These are phyloP conservation scores for Triangularia setosa DNA, from an alignment of 2,329 filamentous ascomycete genomes.

Conservation along the genomic window DNA sequence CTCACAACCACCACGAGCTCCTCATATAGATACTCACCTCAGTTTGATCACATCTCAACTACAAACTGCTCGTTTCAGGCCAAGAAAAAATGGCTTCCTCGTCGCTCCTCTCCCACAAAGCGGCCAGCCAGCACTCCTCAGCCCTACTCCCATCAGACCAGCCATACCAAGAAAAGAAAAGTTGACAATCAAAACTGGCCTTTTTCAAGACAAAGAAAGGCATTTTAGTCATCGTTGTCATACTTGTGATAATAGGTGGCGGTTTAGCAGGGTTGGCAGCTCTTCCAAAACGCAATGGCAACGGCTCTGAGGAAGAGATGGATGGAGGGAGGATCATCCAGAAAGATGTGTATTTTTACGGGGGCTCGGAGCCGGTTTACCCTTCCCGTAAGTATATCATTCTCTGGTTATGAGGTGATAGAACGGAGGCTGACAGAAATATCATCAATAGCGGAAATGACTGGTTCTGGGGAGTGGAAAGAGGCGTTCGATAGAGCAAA, in stretches of 20 bases:
- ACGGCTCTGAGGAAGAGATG: background rate
- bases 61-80: no score
- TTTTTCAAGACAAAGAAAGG: slow-evolving; percentile 32
- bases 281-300: slow-evolving; percentile 22
- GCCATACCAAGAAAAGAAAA: slow-evolving; percentile 4
- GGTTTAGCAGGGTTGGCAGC: slow-evolving; percentile 35
- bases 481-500: slow-evolving; percentile 64
- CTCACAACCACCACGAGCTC: background rate
- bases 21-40: background rate
- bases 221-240: slow-evolving; percentile 25
- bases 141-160: slow-evolving; percentile 1
- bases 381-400: slow-evolving; percentile 44
- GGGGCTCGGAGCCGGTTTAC: slow-evolving; percentile 47
- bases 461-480: slow-evolving; percentile 63
- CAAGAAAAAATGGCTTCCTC: background rate
- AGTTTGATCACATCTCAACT: background rate
- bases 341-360: slow-evolving; percentile 46
- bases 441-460: slow-evolving; percentile 42
- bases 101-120: background rate
- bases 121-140: background rate
- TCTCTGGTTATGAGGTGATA: background rate
- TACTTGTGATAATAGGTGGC: slow-evolving; percentile 34
- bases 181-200: slow-evolving; percentile 30
- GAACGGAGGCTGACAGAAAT: background rate
- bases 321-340: slow-evolving; percentile 29